Evolutionary conservation across 1,139 yeast genomes (phyloP), one percentile per base, ranked within the genome.

Genomic region (Saccharomyces hybrid): DNA sequence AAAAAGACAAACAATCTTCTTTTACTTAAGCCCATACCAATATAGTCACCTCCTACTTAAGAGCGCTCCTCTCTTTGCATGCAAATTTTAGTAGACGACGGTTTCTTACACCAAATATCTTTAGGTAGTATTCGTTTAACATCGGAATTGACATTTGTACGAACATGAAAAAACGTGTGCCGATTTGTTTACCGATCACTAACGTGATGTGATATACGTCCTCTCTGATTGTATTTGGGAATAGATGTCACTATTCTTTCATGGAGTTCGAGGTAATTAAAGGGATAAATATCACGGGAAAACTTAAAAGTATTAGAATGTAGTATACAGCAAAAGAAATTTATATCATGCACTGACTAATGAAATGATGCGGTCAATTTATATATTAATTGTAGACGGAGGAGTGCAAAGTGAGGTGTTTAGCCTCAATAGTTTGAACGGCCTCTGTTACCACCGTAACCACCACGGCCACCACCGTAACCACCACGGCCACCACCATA

Each of bases 401-500:
- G 14, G 5, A 12, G 41, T 14, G 9, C 28, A 42, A 5, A 48
- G 9, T 26, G 21, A 42, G 32, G 26, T 12, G 26, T 52, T 21
- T 42, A 16, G 12, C 31, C 4, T 19, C 16, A 48, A 21, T n/a
- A 19, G n/a, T n/a, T n/a, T n/a, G n/a, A n/a, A 52, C 55, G 55
- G 53, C 60, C 59, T 53, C 56, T 64, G 58, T 56, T 56, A 52
- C 65, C 61, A 68, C 71, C 66, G 32, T 68, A 70, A 52, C 59
- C 58, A 52, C 66, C 71, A 60, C 68, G 47, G 57, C 53, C 54
- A 21, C 64, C 62, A 61, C 65, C 55, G 61, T 59, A 51, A 57
- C 67, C 61, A 61, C 72, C 63, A 60, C 68, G 60, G 63, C 72
- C 66, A 58, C 75, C 63, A 61, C 67, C 53, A 63, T 64, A 47